phyloP scores from a whole-genome alignment of 257 asterid genomes.

The Prunella vulgaris region DNA sequence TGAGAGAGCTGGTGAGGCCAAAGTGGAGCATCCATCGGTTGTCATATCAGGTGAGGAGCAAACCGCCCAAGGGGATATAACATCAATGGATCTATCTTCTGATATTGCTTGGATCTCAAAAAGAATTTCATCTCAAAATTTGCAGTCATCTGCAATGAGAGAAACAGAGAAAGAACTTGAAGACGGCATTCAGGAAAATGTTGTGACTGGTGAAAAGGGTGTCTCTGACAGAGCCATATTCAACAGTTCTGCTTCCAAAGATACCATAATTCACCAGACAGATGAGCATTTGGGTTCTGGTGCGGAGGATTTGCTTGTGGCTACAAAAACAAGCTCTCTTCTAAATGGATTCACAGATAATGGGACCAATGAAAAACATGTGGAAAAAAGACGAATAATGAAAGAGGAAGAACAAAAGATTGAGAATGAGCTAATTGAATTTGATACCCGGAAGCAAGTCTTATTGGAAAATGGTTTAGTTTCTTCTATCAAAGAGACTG shows the following conservation, averaged over 20 bases:
- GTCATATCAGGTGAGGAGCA: conserved; percentile 40
- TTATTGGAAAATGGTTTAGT: not conserved
- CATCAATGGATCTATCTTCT: conserved; percentile 49
- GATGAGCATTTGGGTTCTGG: not conserved
- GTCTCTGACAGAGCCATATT: conserved; percentile 15
- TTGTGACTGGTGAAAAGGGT: conserved; percentile 16
- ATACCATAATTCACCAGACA: not conserved
- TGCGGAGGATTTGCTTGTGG: not conserved
- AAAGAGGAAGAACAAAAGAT: conserved; percentile 28
- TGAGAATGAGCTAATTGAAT: conserved; percentile 9
- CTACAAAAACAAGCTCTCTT: not conserved
- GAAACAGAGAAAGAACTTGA: conserved; percentile 23
- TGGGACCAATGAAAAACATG: not conserved
- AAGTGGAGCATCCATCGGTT: conserved; percentile 24
- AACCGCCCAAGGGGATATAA: conserved; percentile 18
- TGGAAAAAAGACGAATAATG: not conserved
- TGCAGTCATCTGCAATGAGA: conserved; percentile 27
- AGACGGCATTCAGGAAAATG: conserved; percentile 11
- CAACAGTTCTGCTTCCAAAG: conserved; percentile 16
- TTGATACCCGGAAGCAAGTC: conserved; percentile 6
- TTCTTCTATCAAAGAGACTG: conserved; percentile 21
- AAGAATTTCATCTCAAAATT: conserved; percentile 33
- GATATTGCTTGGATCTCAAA: conserved; percentile 58
- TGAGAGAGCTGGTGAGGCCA: conserved; percentile 27
- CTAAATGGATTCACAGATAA: not conserved